A percentile compares a stretch with the other conserved stretches of the same genome.
These are phyloP conservation scores for Ulota crispa DNA, from an alignment of 225 moss, liverwort and hornwort genomes.

Conservation along the genomic window DNA sequence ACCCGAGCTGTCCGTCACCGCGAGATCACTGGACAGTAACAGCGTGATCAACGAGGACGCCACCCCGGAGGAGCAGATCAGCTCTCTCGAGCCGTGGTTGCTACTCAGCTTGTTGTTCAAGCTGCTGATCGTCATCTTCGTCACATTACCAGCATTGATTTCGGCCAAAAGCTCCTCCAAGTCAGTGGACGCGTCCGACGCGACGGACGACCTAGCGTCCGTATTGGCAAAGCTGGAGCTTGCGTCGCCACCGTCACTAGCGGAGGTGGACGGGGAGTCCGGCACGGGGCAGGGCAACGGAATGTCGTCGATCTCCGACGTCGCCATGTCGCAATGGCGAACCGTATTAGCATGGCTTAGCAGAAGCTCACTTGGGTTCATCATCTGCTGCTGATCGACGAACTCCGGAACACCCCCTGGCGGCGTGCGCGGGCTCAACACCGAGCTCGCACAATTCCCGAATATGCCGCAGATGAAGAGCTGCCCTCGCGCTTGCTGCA, in stretches of 20 bases:
- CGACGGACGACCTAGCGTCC: slow-evolving; percentile 37
- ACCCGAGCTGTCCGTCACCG: neutral
- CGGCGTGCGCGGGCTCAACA: slow-evolving; percentile 58
- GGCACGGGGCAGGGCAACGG: slow-evolving; percentile 21
- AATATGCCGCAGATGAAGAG: slow-evolving; percentile 62
- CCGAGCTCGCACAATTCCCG: slow-evolving; percentile 60
- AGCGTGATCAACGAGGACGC: slow-evolving; percentile 32
- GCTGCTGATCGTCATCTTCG: slow-evolving; percentile 32
- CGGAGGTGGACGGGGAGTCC: slow-evolving; percentile 36
- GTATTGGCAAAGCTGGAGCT: slow-evolving; percentile 17
- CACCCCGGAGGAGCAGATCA: slow-evolving; percentile 31
- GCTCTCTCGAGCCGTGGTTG: slow-evolving; percentile 1
- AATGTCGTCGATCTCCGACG: neutral
- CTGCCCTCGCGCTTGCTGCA: slow-evolving; percentile 62
- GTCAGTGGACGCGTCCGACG: slow-evolving; percentile 29
- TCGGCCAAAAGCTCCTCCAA: slow-evolving; percentile 47
- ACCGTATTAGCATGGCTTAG: neutral
- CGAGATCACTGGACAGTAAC: slow-evolving; percentile 23
- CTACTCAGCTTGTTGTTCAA: slow-evolving; percentile 21
- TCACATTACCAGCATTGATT: slow-evolving; percentile 36
- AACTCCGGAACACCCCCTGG: slow-evolving; percentile 29
- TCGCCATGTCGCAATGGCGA: slow-evolving; percentile 8
- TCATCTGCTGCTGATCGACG: slow-evolving; percentile 15
- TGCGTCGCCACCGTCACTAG: slow-evolving; percentile 21
- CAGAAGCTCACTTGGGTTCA: neutral